Conservation (phyloP, 305 asterid species). For the Fraxinus greggii region DNA sequence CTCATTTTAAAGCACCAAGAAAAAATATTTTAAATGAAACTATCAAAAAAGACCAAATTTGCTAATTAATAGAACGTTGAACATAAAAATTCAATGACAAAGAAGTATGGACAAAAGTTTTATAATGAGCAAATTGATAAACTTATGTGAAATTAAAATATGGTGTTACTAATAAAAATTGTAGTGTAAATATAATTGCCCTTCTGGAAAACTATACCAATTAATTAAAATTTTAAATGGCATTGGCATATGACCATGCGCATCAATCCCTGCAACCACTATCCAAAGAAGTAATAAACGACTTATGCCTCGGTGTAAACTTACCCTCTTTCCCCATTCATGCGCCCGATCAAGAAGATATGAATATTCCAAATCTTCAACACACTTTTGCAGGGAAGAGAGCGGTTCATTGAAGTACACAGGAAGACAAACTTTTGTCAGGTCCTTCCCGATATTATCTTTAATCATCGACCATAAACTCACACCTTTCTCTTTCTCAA, state of each 20-base stretch:
- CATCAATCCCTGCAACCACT: not conserved
- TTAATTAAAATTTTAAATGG: not conserved
- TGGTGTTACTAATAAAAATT: too few species aligned
- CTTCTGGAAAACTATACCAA: not conserved
- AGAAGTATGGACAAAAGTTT: too few species aligned
- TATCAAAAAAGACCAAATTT: too few species aligned
- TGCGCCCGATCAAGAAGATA: slow-evolving; percentile 87
- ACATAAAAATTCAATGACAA: too few species aligned
- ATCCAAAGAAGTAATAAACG: not conserved
- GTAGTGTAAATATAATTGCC: too few species aligned
- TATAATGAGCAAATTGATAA: too few species aligned
- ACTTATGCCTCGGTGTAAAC: slow-evolving; percentile 1
- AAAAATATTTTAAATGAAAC: too few species aligned
- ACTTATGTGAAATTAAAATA: too few species aligned
- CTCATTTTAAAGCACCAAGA: too few species aligned
- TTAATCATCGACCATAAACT: slow-evolving; percentile 98
- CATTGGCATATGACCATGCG: not conserved
- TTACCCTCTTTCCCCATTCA: slow-evolving; percentile 87
- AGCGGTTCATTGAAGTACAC: slow-evolving; percentile 97
- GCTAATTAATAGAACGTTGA: too few species aligned
- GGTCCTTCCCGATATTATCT: slow-evolving; percentile 97
- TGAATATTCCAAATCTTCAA: slow-evolving; percentile 91
- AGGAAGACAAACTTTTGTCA: slow-evolving; percentile 93
- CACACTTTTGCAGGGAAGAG: slow-evolving; percentile 93
- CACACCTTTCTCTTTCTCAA: slow-evolving; percentile 89